Base-by-base conservation (phyloP, 257 asterid species). In the Fraxinus pennsylvanica region DNA sequence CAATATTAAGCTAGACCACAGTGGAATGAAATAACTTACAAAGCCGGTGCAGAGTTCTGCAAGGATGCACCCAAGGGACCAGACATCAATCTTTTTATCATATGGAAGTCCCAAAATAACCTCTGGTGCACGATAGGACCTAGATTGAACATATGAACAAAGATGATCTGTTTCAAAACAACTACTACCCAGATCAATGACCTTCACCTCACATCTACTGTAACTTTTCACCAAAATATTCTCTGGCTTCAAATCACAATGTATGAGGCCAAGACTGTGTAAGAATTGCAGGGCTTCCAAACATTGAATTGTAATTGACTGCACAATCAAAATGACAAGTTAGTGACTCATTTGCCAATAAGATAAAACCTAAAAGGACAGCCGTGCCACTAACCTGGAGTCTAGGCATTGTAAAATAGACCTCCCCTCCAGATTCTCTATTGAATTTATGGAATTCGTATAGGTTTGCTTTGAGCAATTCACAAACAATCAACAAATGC, bases 391-490 rank as follows among this genome's bases (percentile, higher is more conserved):
- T 75, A 82, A 95, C 99, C 98, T 95, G 98, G 71, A 95, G 89
- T 82, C 99, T 90, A 78, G 99, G 99, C 98, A 95, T 95, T 32
- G 99, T 94, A 82, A 94, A 94, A 87, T 94, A 94, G 78, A 92
- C 99, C 84, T 94, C 99, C 67, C 99, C 99, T 65, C 99, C 99
- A 74, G 99, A 92, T 88, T 94, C 99, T 85, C 99, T 84, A 87
- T 94, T 94, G 81, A 94, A 94, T 84, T 94, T 94, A 76, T 94
- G 99, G 80, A 94, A 94, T 84, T 94, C 99, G 5, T 94, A 94
- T 41, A 94, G 86, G 90, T 94, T 94, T 83, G 99, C 99, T 85
- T 94, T 94, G 69, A 94, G 96, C 83, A 94, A 91, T 85, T 94
- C 99, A 75, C 99, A 94, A n/a, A 94, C 98, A 86, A 94, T 94